A percentile compares a stretch with the other conserved stretches of the same genome.
phyloP scores from a whole-genome alignment of 345 rosid genomes.

The Acer campestre region DNA sequence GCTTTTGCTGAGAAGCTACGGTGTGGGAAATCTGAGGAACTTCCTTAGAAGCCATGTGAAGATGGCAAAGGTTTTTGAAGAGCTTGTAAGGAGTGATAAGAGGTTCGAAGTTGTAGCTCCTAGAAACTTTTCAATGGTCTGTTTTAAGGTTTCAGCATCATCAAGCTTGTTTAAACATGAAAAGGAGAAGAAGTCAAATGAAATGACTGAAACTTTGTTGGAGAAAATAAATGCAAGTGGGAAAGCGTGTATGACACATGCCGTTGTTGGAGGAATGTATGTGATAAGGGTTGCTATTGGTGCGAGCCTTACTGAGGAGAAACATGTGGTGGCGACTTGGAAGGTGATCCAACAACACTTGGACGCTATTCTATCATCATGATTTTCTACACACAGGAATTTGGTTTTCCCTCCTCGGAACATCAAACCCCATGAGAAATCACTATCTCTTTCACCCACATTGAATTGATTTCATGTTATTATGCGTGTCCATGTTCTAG shows the following conservation, averaged over 20 bases:
- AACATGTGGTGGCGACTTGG: conserved; percentile 37
- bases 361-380: not conserved
- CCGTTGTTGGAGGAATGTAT: conserved; percentile 32
- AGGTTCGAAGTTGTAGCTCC: conserved; percentile 41
- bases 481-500: conserved; percentile 18
- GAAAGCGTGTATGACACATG: conserved; percentile 37
- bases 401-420: not conserved
- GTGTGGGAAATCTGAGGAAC: conserved; percentile 41
- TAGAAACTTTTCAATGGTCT: conserved; percentile 46
- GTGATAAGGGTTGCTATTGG: conserved; percentile 34
- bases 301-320: conserved; percentile 29
- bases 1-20: conserved; percentile 54
- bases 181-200: conserved; percentile 22
- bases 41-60: conserved; percentile 32
- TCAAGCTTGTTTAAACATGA: not conserved
- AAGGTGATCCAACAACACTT: conserved; percentile 36
- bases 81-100: conserved; percentile 31
- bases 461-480: no score
- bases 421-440: no score
- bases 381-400: not conserved
- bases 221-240: conserved; percentile 46
- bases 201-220: conserved; percentile 30
- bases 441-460: not conserved
- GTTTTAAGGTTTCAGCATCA: conserved; percentile 43
- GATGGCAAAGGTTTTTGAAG: conserved; percentile 47